Evolutionary conservation across 345 rosid species (phyloP).

Genomic region (Euphorbia peplus): DNA sequence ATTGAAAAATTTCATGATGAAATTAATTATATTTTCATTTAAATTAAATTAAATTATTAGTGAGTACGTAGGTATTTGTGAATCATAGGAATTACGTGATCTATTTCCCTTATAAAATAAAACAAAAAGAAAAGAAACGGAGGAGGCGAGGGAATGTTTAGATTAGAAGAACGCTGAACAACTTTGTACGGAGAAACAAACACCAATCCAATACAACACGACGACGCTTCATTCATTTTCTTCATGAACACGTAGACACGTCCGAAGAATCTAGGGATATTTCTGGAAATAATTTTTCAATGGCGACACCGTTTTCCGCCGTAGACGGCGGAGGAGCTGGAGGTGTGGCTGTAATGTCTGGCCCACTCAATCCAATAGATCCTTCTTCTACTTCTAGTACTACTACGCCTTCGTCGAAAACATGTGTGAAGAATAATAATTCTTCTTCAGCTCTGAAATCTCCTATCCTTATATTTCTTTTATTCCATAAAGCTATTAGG

Average conservation of each 20-base stretch:
- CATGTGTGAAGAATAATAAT: conserved; percentile 43
- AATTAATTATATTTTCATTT: no score
- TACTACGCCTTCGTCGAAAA: conserved; percentile 37
- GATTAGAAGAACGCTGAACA: no score
- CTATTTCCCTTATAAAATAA: neutral
- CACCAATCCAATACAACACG: no score
- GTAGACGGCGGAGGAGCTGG: conserved; percentile 46
- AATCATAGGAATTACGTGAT: conserved; percentile 2
- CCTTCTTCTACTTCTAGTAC: no score
- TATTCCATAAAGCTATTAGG: conserved; percentile 67
- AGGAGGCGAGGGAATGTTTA: neutral
- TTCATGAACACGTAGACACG: neutral
- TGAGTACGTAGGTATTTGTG: neutral
- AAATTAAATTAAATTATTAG: no score
- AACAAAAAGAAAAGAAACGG: neutral
- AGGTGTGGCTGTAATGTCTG: conserved; percentile 60
- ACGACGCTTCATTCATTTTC: conserved; percentile 5
- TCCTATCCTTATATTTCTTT: conserved; percentile 61
- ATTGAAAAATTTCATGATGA: no score
- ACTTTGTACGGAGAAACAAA: no score
- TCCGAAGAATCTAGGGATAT: neutral
- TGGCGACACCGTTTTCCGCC: conserved; percentile 58
- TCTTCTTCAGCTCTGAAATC: conserved; percentile 55
- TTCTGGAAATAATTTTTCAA: no score
- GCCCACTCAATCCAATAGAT: conserved; percentile 46